These are phyloP conservation scores for Aeminium ludgeri DNA, from an alignment of 495 filamentous ascomycete species.

Conservation along the genomic window DNA sequence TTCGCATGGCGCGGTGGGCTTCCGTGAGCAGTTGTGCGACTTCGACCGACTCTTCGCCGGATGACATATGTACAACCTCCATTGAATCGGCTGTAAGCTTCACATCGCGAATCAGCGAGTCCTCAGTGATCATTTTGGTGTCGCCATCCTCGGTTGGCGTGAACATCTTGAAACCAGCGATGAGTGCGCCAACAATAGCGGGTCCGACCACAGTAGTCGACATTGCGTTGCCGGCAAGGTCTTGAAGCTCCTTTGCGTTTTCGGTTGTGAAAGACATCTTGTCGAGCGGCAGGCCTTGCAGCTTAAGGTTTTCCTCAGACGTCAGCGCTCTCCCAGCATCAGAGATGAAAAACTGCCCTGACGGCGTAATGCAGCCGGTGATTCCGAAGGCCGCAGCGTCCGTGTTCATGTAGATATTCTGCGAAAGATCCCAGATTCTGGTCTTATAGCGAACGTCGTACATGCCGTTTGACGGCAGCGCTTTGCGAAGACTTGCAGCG, in stretches of 20 bases:
- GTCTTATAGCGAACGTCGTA: conserved; percentile 51
- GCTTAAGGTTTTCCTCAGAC: conserved; percentile 45
- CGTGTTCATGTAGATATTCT: conserved; percentile 50
- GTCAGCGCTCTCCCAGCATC: conserved; percentile 44
- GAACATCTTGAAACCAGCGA: conserved; percentile 23
- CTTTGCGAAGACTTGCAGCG: conserved; percentile 36
- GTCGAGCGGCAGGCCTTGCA: conserved; percentile 58
- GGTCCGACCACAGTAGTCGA: conserved; percentile 54
- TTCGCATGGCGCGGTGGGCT: conserved; percentile 17
- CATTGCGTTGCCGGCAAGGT: conserved; percentile 80
- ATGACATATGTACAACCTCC: neutral
- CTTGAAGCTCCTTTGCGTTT: conserved; percentile 44
- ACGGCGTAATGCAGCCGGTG: conserved; percentile 53
- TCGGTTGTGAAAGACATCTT: conserved; percentile 47
- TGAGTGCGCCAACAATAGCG: conserved; percentile 39
- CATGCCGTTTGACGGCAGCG: conserved; percentile 15
- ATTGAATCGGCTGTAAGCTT: neutral
- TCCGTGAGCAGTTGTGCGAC: neutral
- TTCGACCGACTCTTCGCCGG: neutral
- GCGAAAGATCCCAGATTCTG: conserved; percentile 50
- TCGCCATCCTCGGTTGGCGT: neutral
- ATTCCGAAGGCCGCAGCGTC: conserved; percentile 39
- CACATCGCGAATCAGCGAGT: neutral
- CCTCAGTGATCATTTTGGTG: too few relatives aligned
- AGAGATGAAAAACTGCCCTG: conserved; percentile 45